Conservation (phyloP, 306 rosid genomes). For the Fagus sylvatica region DNA sequence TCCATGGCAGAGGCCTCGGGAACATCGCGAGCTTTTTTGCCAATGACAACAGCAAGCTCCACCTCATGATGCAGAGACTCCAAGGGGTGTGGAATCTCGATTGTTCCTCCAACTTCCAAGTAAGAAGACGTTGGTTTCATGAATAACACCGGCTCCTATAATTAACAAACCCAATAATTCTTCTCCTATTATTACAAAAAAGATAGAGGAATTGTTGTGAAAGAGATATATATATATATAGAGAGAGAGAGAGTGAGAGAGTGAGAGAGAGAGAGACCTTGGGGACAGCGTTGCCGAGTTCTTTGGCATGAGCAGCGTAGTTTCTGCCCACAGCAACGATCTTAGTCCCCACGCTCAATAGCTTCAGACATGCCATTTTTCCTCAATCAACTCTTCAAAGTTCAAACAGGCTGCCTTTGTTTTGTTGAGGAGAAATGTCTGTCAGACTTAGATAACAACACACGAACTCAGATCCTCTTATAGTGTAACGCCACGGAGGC, state of each 20-base stretch:
- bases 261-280: slow-evolving; percentile 53
- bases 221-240: not conserved
- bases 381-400: not conserved
- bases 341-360: slow-evolving; percentile 70
- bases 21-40: slow-evolving; percentile 82
- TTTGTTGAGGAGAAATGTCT: not conserved
- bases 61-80: slow-evolving; percentile 89
- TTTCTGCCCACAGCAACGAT: slow-evolving; percentile 90
- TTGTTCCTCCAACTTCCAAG: slow-evolving; percentile 84
- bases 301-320: slow-evolving; percentile 95
- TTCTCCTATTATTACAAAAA: no score
- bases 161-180: not conserved
- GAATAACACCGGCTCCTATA: slow-evolving; percentile 83
- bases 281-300: slow-evolving; percentile 95
- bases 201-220: no score
- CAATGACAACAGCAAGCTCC: slow-evolving; percentile 90
- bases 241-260: slow-evolving; percentile 2
- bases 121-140: slow-evolving; percentile 93
- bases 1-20: slow-evolving; percentile 79
- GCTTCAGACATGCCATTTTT: slow-evolving; percentile 53
- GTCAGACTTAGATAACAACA: no score
- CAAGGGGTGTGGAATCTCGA: slow-evolving; percentile 78
- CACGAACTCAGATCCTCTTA: no score
- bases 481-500: no score
- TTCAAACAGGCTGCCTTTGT: not conserved